These are phyloP conservation scores for Hymenoscyphus albidus DNA, from an alignment of 2,329 filamentous ascomycete genomes.

Conservation along the genomic window DNA sequence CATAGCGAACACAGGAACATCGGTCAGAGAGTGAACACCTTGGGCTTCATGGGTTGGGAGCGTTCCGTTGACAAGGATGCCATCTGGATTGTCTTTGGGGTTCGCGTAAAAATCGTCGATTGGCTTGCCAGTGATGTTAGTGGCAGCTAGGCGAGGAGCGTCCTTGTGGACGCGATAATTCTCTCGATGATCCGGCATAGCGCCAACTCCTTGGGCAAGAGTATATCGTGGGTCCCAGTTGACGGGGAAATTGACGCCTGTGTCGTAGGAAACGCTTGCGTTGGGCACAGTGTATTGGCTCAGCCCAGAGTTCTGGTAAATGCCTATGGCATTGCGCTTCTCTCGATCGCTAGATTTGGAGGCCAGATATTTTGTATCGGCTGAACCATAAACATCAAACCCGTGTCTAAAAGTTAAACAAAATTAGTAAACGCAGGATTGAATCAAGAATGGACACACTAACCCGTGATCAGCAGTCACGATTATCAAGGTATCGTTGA, in stretches of 20 bases:
- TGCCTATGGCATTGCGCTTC: slow-evolving; percentile 72
- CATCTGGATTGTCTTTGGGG: slow-evolving; percentile 59
- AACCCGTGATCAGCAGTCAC: slow-evolving; percentile 78
- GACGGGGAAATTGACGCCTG: slow-evolving; percentile 71
- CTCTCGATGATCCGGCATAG: slow-evolving; percentile 72
- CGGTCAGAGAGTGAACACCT: slow-evolving; percentile 74
- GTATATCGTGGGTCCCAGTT: slow-evolving; percentile 86
- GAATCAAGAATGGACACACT: neutral
- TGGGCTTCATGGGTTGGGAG: slow-evolving; percentile 58
- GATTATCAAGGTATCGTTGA: slow-evolving; percentile 73
- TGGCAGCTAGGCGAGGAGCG: slow-evolving; percentile 59
- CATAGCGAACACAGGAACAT: slow-evolving; percentile 73
- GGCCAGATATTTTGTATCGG: slow-evolving; percentile 74
- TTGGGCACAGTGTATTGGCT: slow-evolving; percentile 66
- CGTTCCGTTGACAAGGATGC: slow-evolving; percentile 74
- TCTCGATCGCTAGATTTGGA: slow-evolving; percentile 61
- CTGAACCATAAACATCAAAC: slow-evolving; percentile 79
- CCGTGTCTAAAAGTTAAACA: slow-evolving; percentile 81
- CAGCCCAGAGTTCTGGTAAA: slow-evolving; percentile 68
- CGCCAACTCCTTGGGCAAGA: slow-evolving; percentile 67
- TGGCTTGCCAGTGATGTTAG: slow-evolving; percentile 47
- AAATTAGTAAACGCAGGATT: slow-evolving; percentile 35
- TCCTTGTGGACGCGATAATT: slow-evolving; percentile 68
- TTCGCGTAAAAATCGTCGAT: slow-evolving; percentile 62
- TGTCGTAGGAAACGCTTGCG: slow-evolving; percentile 61